Evolutionary conservation across 352 stramenopile species (phyloP).

Genomic region (Phytophthora crassamura): DNA sequence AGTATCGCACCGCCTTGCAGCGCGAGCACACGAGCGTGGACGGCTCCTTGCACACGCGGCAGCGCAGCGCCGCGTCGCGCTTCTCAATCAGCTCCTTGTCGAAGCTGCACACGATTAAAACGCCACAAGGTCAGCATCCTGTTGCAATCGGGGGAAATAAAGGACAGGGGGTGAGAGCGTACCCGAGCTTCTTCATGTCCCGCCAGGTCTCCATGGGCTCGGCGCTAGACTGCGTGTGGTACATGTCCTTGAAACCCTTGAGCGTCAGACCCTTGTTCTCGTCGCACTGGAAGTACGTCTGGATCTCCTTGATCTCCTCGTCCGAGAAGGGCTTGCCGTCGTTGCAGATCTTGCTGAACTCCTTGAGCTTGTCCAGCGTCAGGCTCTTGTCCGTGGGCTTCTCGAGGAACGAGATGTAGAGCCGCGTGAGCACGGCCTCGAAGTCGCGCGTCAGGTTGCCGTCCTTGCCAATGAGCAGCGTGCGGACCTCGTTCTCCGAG

Average conservation of each 20-base stretch:
- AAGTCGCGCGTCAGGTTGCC: conserved; percentile 86
- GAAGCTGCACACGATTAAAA: conserved; percentile 46
- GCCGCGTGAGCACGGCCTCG: conserved; percentile 83
- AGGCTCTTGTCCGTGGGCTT: conserved; percentile 80
- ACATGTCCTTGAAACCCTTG: conserved; percentile 92
- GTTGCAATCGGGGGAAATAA: not conserved
- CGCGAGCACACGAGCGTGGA: conserved; percentile 86
- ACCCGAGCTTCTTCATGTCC: conserved; percentile 91
- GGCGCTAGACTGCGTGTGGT: conserved; percentile 91
- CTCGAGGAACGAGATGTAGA: conserved; percentile 88
- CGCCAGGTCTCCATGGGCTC: conserved; percentile 91
- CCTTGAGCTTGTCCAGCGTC: conserved; percentile 87
- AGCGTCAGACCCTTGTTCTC: conserved; percentile 91
- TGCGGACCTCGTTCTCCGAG: conserved; percentile 85
- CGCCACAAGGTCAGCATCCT: conserved; percentile 16
- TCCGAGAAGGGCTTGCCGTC: conserved; percentile 89
- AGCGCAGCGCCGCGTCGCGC: conserved; percentile 72
- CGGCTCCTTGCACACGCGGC: conserved; percentile 81
- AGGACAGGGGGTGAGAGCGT: conserved; percentile 22
- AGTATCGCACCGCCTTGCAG: conserved; percentile 90
- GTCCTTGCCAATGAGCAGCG: conserved; percentile 85
- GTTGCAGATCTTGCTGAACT: conserved; percentile 92
- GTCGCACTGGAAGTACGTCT: conserved; percentile 93
- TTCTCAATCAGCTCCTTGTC: conserved; percentile 79
- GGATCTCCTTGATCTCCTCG: conserved; percentile 91